Percentiles rank a stretch among this genome's conserved stretches.
These are phyloP conservation scores for Panicum miliaceum DNA, from an alignment of 176 grass and related monocot genomes.

Conservation along the genomic window DNA sequence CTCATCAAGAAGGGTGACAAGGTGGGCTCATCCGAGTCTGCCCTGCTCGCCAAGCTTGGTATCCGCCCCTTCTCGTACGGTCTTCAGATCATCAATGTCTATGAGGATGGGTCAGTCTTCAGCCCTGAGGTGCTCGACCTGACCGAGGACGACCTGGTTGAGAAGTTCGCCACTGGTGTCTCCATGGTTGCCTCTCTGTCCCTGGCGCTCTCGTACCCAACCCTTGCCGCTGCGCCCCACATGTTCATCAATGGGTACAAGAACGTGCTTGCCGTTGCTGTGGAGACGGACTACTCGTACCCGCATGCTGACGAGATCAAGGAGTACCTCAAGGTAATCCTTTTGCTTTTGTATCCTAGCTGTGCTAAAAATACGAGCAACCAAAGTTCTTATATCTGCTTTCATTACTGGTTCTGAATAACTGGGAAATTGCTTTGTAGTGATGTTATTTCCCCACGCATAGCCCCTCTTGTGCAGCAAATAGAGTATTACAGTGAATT, in stretches of 20 bases:
- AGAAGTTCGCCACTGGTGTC: slow-evolving; percentile 67
- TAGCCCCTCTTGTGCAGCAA: not conserved
- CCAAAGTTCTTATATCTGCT: not conserved
- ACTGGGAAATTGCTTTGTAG: not conserved
- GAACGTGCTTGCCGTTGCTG: slow-evolving; percentile 81
- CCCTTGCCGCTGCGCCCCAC: slow-evolving; percentile 74
- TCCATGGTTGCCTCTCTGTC: slow-evolving; percentile 78
- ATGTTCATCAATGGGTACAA: slow-evolving; percentile 94
- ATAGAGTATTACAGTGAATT: not conserved
- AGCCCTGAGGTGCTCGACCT: slow-evolving; percentile 89
- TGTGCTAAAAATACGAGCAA: not conserved
- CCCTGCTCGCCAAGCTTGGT: slow-evolving; percentile 75
- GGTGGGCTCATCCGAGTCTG: slow-evolving; percentile 85
- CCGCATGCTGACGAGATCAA: slow-evolving; percentile 83
- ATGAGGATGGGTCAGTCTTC: slow-evolving; percentile 78
- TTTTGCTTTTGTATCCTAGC: not conserved
- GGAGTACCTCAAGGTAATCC: slow-evolving; percentile 81
- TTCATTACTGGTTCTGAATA: not conserved
- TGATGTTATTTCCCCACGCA: not conserved
- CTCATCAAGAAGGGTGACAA: slow-evolving; percentile 84
- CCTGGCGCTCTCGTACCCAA: slow-evolving; percentile 72
- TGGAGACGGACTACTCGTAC: slow-evolving; percentile 79
- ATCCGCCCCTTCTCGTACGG: slow-evolving; percentile 89
- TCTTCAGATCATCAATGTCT: slow-evolving; percentile 61
- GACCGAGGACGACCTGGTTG: slow-evolving; percentile 68